A percentile compares a stretch with the other conserved stretches of the same genome.
Conservation (phyloP, 257 asterid genomes). For the Nicotiana otophora region DNA sequence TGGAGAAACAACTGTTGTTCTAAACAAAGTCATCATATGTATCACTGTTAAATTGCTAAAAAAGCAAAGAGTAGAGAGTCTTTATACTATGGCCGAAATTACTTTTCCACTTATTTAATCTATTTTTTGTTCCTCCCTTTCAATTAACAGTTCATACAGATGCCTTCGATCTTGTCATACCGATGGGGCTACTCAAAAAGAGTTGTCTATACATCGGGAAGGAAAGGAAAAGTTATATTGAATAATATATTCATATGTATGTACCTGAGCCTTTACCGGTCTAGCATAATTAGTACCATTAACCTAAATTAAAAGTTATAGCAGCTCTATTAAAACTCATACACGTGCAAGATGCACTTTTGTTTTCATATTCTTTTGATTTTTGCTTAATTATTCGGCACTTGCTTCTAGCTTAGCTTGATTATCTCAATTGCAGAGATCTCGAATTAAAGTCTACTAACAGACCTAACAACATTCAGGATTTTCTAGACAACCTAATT, state of each 20-base stretch:
- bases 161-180: background rate
- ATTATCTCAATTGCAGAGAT: background rate
- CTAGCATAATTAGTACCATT: background rate
- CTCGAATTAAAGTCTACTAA: background rate
- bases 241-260: background rate
- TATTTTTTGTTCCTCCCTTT: background rate
- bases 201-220: background rate
- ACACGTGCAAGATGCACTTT: background rate
- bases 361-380: background rate
- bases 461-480: background rate
- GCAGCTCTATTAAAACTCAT: background rate
- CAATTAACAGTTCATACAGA: background rate
- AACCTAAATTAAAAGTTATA: background rate
- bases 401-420: background rate
- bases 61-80: background rate
- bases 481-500: background rate
- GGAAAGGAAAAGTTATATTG: background rate
- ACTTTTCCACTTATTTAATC: background rate
- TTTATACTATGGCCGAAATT: background rate
- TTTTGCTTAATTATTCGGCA: background rate
- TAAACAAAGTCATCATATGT: background rate
- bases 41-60: background rate
- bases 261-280: background rate
- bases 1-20: background rate
- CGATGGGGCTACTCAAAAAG: background rate